Base-by-base conservation (phyloP, 2,329 filamentous ascomycete species). In the Epichloe baconii region DNA sequence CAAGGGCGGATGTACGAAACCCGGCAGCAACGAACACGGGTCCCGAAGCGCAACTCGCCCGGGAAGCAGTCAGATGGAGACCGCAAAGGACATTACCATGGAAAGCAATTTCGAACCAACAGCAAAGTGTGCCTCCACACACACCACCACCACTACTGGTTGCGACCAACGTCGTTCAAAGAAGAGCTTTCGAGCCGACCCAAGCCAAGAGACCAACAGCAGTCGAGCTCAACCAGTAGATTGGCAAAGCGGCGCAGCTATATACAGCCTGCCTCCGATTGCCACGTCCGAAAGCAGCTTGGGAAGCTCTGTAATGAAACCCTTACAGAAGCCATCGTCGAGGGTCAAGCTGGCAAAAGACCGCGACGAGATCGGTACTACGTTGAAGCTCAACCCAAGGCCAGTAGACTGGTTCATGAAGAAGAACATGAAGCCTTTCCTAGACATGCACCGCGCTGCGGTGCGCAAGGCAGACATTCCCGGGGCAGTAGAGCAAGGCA, bases 101-200 rank as follows among this genome's bases (percentile, higher is more conserved):
- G 26, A 50, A 44, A 42, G 10, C 17, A 17, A 26, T 11, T 4
- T 15, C 19, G 38, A 40, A 35, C 5, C 14, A 35, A 21, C 17
- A 15, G 15, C 38, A 38, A 58, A 54, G 59, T 75, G 56, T 79
- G 77, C 58, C 57, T 79, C 52, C 78, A 81, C 61, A 78, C 73
- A 56, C 78, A 82, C 58, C 77, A 82, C 58, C 78, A 81, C 62
- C 78, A 81, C 66, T 81, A 80, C 68, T 80, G 78, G 78, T 54
- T 73, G 55, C 66, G 68, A 52, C 66, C 70, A 38, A 61, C 53
- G 50, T 58, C 7, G 50, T 56, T 45, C 51, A 59, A 14, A 52
- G 19, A 45, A 10, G 37, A 34, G 26, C 21, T 15, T 23, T 40
- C 44, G 6, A 46, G 44, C 44, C 36, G 21, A 36, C 15, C 5